Conservation (phyloP, 1,139 yeast species). For the Pichia sp. region DNA sequence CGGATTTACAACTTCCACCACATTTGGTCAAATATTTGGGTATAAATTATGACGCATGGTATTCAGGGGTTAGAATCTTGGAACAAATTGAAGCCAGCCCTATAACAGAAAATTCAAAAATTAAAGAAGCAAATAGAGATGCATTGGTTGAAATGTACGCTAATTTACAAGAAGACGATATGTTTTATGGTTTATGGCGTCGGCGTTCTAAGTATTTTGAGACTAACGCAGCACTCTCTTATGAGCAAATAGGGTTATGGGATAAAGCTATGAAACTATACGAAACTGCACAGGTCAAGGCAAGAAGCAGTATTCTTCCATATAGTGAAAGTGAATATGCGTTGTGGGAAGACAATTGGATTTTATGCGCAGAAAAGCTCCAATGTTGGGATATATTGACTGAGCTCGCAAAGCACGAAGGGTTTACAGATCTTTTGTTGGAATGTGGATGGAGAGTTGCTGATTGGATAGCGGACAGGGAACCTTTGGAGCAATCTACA, state of each 20-base stretch:
- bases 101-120: conserved; percentile 59
- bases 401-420: conserved; percentile 96
- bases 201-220: conserved; percentile 91
- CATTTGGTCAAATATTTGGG: conserved; percentile 89
- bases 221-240: conserved; percentile 87
- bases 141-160: conserved; percentile 89
- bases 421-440: conserved; percentile 84
- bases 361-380: conserved; percentile 89
- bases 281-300: conserved; percentile 96
- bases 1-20: conserved; percentile 83
- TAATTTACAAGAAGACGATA: conserved; percentile 85
- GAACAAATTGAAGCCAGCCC: conserved; percentile 59
- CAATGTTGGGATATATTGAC: conserved; percentile 98
- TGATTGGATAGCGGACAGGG: conserved; percentile 95
- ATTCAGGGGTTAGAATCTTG: conserved; percentile 75
- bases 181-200: conserved; percentile 98
- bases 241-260: conserved; percentile 95
- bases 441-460: conserved; percentile 99
- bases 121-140: conserved; percentile 83
- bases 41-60: conserved; percentile 86
- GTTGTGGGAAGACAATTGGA: conserved; percentile 99
- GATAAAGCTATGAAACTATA: conserved; percentile 89
- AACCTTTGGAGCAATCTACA: conserved; percentile 89
- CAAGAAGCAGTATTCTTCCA: conserved; percentile 91
- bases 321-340: conserved; percentile 94